These are phyloP conservation scores for Hypericum androsaemum DNA, from an alignment of 345 rosid genomes.

Conservation along the genomic window DNA sequence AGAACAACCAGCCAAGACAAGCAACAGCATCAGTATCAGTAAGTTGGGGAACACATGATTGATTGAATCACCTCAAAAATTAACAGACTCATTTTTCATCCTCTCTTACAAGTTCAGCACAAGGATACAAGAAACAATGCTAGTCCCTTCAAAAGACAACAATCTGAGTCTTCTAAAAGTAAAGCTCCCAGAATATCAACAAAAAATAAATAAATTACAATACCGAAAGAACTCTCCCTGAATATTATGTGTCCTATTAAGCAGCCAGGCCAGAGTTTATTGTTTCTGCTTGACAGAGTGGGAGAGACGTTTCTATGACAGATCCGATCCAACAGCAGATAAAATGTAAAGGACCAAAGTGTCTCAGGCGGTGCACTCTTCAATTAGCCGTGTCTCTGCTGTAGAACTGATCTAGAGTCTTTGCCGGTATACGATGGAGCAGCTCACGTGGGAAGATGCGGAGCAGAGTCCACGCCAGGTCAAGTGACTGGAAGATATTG, in stretches of 20 bases:
- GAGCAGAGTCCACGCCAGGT: constrained; percentile 91
- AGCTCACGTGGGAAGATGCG: constrained; percentile 98
- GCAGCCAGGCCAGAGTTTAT: constrained; percentile 10
- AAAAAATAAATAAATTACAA: no score
- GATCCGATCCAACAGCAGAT: not conserved
- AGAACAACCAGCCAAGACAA: no score
- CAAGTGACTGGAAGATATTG: constrained; percentile 86
- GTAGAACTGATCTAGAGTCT: constrained; percentile 79
- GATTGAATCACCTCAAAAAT: no score
- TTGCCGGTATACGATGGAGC: constrained; percentile 95
- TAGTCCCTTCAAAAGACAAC: no score
- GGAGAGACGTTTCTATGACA: constrained; percentile 1
- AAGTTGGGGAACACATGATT: no score
- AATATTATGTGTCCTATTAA: constrained; percentile 7
- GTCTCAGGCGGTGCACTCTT: constrained; percentile 1
- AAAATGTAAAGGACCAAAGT: constrained; percentile 4
- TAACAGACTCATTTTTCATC: no score
- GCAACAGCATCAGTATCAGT: no score
- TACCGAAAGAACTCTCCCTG: constrained; percentile 3
- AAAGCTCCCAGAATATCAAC: no score
- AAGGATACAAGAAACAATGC: no score
- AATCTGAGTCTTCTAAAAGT: no score
- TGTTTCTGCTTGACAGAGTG: constrained; percentile 5
- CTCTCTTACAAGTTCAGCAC: no score
- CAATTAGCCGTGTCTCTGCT: constrained; percentile 60